Evolutionary conservation across 768 basidiomycete genomes (phyloP), one percentile per base, ranked within the genome.

Genomic region (Tricholomella constricta): DNA sequence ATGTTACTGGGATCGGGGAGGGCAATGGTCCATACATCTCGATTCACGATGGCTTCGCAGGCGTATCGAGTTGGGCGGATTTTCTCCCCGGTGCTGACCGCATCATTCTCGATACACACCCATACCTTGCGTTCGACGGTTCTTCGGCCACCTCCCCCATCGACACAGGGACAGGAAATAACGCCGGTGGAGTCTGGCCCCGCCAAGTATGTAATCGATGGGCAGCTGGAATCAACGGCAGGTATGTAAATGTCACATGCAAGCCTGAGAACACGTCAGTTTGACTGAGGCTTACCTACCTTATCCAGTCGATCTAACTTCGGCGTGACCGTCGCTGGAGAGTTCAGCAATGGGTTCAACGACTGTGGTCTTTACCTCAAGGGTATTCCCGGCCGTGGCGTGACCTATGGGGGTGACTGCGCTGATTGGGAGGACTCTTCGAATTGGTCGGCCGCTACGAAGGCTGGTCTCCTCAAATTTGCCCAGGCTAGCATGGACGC

Each of bases 301-400:
- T 40, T 48, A 8, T 35, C 22, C 32, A 65, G 63, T 53, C 63
- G 60, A 53, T 45, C 54, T 25, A 37, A 56, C 37, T 90, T 89
- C 59, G 91, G 91, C 11, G 69, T 91, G 37, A 84, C 84, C 6
- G 59, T 85, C 20, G 82, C 85, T 1, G 90, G 88, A 38, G 90
- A 93, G 69, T 92, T 84, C 67, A 85, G 85, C 53, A 75, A 78
- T 14, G 87, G 80, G 14, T 75, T 70, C 64, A 88, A 86, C 62
- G 73, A 79, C 41, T 89, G 88, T 57, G 85, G 62, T 7, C 57
- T 63, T 17, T 65, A 56, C 52, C 54, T 65, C 35, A 60, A 37
- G 26, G 64, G 64, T 0, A 47, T 58, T 26, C 12, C 57, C 3
- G 56, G 57, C 7, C 52, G 55, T 2, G 42, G 55, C 20, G 55